Percentiles rank a stretch among this genome's conserved stretches.
Evolutionary conservation across 1,139 yeast genomes (phyloP).

Genomic region (Sugiyamaella sp.): DNA sequence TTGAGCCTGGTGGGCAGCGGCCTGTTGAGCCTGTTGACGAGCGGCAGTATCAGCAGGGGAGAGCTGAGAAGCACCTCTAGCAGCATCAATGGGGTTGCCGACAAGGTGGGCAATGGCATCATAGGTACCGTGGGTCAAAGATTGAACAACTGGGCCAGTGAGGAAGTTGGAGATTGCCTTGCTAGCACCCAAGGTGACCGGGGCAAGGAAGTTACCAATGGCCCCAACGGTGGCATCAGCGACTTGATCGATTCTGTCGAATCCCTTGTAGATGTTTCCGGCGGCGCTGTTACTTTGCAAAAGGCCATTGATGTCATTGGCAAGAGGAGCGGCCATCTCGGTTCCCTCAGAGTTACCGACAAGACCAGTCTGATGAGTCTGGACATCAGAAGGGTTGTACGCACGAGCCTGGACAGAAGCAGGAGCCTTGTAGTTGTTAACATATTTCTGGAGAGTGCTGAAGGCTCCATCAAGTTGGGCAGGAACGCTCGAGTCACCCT

Average conservation of each 20-base stretch:
- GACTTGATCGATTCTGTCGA: slow-evolving; percentile 20
- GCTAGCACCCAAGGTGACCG: slow-evolving; percentile 18
- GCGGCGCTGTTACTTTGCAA: slow-evolving; percentile 19
- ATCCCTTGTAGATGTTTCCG: slow-evolving; percentile 17
- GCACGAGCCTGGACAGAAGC: slow-evolving; percentile 12
- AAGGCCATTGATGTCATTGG: slow-evolving; percentile 18
- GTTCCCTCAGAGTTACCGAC: slow-evolving; percentile 19
- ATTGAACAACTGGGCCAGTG: slow-evolving; percentile 27
- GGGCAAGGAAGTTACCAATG: slow-evolving; percentile 18
- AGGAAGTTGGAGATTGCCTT: slow-evolving; percentile 23
- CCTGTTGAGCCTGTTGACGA: no score
- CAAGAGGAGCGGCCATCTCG: slow-evolving; percentile 22
- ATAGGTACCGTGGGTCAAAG: slow-evolving; percentile 26
- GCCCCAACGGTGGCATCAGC: slow-evolving; percentile 20
- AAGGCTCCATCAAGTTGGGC: slow-evolving; percentile 12
- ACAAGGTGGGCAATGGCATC: slow-evolving; percentile 22
- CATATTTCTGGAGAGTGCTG: slow-evolving; percentile 1
- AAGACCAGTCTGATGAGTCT: slow-evolving; percentile 11
- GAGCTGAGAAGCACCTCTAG: slow-evolving; percentile 14
- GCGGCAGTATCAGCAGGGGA: slow-evolving; percentile 9
- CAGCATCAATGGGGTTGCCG: slow-evolving; percentile 22
- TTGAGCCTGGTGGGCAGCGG: background rate
- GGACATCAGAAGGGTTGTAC: slow-evolving; percentile 4
- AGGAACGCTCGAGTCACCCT: slow-evolving; percentile 10
- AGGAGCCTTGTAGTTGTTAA: slow-evolving; percentile 10